Evolutionary conservation across 495 filamentous ascomycete species (phyloP), one percentile per base, ranked within the genome.

Genomic region (Penicillium angulare): DNA sequence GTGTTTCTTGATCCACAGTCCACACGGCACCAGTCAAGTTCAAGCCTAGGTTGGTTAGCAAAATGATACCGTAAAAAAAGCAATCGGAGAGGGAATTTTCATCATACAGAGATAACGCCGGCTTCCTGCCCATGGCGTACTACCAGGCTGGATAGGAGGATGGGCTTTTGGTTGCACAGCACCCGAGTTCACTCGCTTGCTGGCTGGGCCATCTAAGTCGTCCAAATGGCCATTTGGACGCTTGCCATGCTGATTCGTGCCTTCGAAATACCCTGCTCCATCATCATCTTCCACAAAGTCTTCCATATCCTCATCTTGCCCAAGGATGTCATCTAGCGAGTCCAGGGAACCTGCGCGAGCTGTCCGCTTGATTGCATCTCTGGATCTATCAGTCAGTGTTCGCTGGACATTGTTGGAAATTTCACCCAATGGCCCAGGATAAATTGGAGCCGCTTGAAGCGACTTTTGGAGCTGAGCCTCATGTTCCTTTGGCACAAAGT

Each of bases 1-100:
- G 92, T 0, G 85, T 86, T 56, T 95, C 90, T 69, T 98, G 95
- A 57, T 95, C 88, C 12, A 97, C 89, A 0, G 93, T 97, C 93
- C 95, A 98, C 5, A 96, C 89, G 57, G 90, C 90, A 12, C 95
- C 93, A 24, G 89, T 87, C 50, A 98, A 76, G 64, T 97, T 97
- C 33, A 97, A 75, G 60, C 76, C 76, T 80, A 32, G 10, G n/a
- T 7, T 17, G 34, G 50, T 74, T 48, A 74, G 67, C 46, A 56
- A 36, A 52, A n/a, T n/a, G n/a, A n/a, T n/a, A n/a, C n/a, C n/a
- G n/a, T n/a, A n/a, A 10, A 5, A 12, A 24, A 7, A 49, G 22
- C 4, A 3, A n/a, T n/a, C n/a, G n/a, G n/a, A n/a, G n/a, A 41
- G 18, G 3, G 4, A 21, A 53, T 32, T 17, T 22, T 7, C 17